Base-by-base conservation (phyloP, 441 rosid genomes). In the Mallotus japonicus region DNA sequence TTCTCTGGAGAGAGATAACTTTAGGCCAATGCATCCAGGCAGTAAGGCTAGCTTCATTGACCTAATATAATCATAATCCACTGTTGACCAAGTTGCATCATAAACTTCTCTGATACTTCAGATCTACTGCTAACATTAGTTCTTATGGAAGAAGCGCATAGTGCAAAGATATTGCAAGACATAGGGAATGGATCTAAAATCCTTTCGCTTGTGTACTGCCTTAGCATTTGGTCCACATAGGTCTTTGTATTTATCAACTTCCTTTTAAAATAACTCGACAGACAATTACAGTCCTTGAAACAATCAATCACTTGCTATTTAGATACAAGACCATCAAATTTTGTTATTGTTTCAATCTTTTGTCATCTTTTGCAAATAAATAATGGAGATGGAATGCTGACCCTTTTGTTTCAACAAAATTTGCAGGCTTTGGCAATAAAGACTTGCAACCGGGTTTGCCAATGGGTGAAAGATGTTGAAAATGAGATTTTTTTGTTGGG, bases 381-480 rank as follows among this genome's bases (percentile, higher is more conserved):
- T 44, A 44, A 50, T 47, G 6, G 1, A 9, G 73, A 49, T 70
- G 12, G 8, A 60, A 51, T 51, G 37, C 17, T 67, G 70, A 59
- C 40, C 49, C 49, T 51, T 6, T 62, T 57, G 42, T 19, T 70
- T 75, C 59, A 71, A 67, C 65, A 73, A 19, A 28, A 32, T 67
- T 71, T 71, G 78, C 81, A 95, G 98, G 98, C 89, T 40, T 74
- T 80, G 87, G 99, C 98, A 40, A 93, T 95, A 89, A 90, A 90
- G 90, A 89, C 88, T 62, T 93, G 98, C 85, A 95, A 90, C 85
- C 82, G 89, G 60, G 92, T 92, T 40, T 91, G 97, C 66, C 97
- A 95, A 62, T 90, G 98, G 89, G 97, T 95, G 76, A 93, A 91
- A 85, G 95, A 90, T 71, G 92, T 95, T 64, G 98, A 95, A 80